These are phyloP conservation scores for Nyssa sinensis DNA, from an alignment of 148 eudicot species.

Conservation along the genomic window DNA sequence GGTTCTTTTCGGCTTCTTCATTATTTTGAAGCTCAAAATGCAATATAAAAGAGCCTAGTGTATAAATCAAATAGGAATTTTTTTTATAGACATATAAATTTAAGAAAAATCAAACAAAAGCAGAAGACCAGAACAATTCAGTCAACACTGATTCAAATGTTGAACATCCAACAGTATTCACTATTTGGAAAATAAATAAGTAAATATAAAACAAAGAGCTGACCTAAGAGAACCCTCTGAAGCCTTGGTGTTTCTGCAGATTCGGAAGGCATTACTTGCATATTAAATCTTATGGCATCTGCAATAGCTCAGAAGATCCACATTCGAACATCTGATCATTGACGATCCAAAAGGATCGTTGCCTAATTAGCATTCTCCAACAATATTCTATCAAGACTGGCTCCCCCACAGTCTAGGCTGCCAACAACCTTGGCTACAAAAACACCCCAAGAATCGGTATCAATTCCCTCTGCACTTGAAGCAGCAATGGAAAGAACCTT, in stretches of 20 bases:
- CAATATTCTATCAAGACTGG: constrained; percentile 28
- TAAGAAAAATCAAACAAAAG: too few relatives aligned
- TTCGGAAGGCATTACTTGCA: not conserved
- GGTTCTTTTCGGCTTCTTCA: too few relatives aligned
- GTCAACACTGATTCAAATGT: too few relatives aligned
- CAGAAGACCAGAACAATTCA: too few relatives aligned
- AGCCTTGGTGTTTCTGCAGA: not conserved
- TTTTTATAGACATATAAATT: too few relatives aligned
- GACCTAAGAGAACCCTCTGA: not conserved
- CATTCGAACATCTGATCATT: not conserved
- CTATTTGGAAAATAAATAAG: too few relatives aligned
- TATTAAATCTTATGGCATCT: not conserved
- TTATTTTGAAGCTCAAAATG: too few relatives aligned
- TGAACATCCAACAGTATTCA: too few relatives aligned
- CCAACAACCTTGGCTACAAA: constrained; percentile 38
- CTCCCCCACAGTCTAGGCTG: constrained; percentile 24
- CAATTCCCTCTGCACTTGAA: constrained; percentile 37
- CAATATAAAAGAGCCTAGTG: too few relatives aligned
- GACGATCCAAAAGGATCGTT: not conserved
- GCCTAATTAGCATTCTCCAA: constrained; percentile 5
- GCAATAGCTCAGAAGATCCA: not conserved
- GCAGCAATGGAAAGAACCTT: constrained; percentile 40
- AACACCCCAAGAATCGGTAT: constrained; percentile 46
- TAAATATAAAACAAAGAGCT: too few relatives aligned
- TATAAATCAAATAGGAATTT: too few relatives aligned